These are phyloP conservation scores for Stramenopiles sp. DNA, from an alignment of 352 stramenopile species.

Conservation along the genomic window DNA sequence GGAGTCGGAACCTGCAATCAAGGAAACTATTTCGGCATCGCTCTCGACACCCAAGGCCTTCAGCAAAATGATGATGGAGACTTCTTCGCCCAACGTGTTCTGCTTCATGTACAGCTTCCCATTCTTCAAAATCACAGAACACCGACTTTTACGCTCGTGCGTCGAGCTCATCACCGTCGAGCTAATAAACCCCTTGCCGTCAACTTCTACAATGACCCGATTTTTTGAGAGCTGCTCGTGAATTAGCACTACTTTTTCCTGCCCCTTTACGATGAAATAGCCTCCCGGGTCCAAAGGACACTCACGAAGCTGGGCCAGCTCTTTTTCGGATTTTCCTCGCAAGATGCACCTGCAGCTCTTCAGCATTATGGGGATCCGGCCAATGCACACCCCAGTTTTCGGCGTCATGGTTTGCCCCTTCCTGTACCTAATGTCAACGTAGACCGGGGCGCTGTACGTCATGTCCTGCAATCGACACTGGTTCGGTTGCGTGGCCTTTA, in stretches of 20 bases:
- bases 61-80: constrained; percentile 87
- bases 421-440: constrained; percentile 95
- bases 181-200: constrained; percentile 66
- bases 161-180: constrained; percentile 93
- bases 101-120: constrained; percentile 91
- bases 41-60: constrained; percentile 93
- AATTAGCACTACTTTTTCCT: constrained; percentile 97
- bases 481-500: constrained; percentile 47
- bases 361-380: constrained; percentile 94
- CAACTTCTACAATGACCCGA: constrained; percentile 95
- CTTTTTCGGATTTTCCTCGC: constrained; percentile 65
- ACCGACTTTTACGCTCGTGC: constrained; percentile 87
- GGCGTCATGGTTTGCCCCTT: constrained; percentile 88
- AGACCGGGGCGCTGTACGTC: constrained; percentile 95
- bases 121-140: constrained; percentile 83
- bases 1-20: constrained; percentile 66
- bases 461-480: constrained; percentile 94
- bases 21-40: constrained; percentile 93
- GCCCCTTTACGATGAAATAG: constrained; percentile 97
- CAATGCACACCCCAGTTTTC: constrained; percentile 85
- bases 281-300: constrained; percentile 89
- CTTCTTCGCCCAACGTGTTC: constrained; percentile 87
- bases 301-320: constrained; percentile 90
- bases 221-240: constrained; percentile 99
- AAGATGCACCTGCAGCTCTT: constrained; percentile 86